A percentile compares a stretch with the other conserved stretches of the same genome.
Conservation (phyloP, 352 stramenopile genomes). For the Globisporangium cystogenes region DNA sequence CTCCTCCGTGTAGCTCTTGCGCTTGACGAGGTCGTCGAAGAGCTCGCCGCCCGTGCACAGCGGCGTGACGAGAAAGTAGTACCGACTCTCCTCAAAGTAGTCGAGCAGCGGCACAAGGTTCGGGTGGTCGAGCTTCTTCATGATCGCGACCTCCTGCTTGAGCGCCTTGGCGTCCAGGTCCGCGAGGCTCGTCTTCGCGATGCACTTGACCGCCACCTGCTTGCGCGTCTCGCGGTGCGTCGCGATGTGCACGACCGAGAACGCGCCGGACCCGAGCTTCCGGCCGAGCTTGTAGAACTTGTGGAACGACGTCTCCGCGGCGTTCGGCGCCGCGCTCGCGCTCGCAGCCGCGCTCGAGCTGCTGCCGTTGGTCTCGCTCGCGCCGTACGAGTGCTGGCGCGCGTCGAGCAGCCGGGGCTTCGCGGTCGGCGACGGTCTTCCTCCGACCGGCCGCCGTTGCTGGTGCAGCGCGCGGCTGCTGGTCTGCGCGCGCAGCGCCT, state of each 20-base stretch:
- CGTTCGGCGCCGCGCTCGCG: constrained; percentile 14
- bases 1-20: constrained; percentile 94
- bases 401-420: constrained; percentile 11
- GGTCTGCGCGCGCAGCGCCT: constrained; percentile 42
- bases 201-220: constrained; percentile 79
- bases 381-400: constrained; percentile 45
- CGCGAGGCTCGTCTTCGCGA: constrained; percentile 52
- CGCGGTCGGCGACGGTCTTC: constrained; percentile 12
- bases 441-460: constrained; percentile 9
- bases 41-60: constrained; percentile 88
- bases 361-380: background rate
- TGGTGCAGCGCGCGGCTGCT: constrained; percentile 8
- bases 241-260: constrained; percentile 85
- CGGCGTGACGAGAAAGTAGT: constrained; percentile 80
- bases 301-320: constrained; percentile 46
- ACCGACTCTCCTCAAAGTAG: constrained; percentile 69
- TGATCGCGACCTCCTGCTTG: constrained; percentile 70
- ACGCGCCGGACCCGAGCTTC: constrained; percentile 83
- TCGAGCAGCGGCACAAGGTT: constrained; percentile 70
- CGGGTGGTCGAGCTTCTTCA: constrained; percentile 62
- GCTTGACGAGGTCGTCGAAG: constrained; percentile 94
- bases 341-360: background rate
- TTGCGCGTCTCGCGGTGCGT: constrained; percentile 67
- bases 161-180: constrained; percentile 45
- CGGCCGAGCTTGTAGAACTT: constrained; percentile 75